A percentile compares a stretch with the other conserved stretches of the same genome.
phyloP scores from a whole-genome alignment of 768 basidiomycete genomes.

The Panaeolus papilionaceus region DNA sequence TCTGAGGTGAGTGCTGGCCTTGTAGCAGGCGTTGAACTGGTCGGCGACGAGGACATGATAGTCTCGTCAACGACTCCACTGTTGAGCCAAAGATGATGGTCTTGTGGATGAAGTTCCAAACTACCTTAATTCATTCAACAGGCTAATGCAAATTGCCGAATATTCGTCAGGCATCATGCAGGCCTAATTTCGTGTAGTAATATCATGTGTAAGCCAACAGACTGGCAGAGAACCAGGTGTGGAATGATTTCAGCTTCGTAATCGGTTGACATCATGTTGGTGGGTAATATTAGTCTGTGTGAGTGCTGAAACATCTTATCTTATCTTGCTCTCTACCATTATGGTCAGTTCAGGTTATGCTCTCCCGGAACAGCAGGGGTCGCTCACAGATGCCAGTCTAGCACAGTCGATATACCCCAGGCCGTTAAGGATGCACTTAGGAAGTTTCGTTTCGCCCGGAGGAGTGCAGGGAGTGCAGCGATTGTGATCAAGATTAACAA shows the following conservation, averaged over 20 bases:
- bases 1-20: slow-evolving; percentile 10
- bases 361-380: slow-evolving; percentile 19
- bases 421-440: slow-evolving; percentile 78
- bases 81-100: background rate
- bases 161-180: background rate
- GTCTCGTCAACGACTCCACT: background rate
- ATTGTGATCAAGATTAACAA: slow-evolving; percentile 93
- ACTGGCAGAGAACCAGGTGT: background rate
- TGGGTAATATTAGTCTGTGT: background rate
- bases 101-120: background rate
- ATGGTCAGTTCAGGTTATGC: slow-evolving; percentile 40
- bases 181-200: background rate
- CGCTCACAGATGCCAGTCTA: slow-evolving; percentile 47
- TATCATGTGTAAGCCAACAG: background rate
- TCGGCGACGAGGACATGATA: background rate
- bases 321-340: slow-evolving; percentile 32
- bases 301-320: slow-evolving; percentile 31
- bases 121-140: background rate
- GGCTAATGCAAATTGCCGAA: slow-evolving; percentile 8
- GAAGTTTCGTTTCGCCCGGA: slow-evolving; percentile 81
- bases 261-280: slow-evolving; percentile 9
- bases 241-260: slow-evolving; percentile 9
- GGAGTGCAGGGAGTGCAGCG: slow-evolving; percentile 75
- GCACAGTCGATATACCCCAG: slow-evolving; percentile 87
- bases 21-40: background rate